Conservation (phyloP, 2,329 filamentous ascomycete genomes). For the Claviceps sorghi region DNA sequence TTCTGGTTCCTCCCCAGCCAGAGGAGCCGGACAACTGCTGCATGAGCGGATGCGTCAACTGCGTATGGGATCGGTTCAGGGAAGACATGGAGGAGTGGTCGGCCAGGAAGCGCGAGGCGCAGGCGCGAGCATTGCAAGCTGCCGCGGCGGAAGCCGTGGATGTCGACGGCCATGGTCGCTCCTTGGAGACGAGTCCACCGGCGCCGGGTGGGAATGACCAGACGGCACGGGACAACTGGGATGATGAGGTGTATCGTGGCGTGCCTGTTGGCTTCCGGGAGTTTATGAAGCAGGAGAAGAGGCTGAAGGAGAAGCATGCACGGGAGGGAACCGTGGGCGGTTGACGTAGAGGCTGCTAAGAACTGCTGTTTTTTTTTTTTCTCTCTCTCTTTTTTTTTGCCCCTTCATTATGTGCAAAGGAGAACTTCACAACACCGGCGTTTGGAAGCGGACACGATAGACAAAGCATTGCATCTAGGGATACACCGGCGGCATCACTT, state of each 20-base stretch:
- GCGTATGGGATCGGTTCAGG: constrained; percentile 83
- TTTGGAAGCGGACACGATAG: background rate
- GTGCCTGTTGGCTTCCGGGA: constrained; percentile 88
- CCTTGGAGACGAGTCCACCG: constrained; percentile 51
- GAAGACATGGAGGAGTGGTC: constrained; percentile 91
- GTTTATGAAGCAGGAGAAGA: constrained; percentile 97
- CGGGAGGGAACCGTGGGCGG: constrained; percentile 36
- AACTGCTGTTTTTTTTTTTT: background rate
- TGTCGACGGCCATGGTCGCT: constrained; percentile 55
- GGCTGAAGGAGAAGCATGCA: constrained; percentile 59
- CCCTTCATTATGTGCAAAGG: too few relatives aligned
- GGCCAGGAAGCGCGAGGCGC: constrained; percentile 47
- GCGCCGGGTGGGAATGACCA: constrained; percentile 19
- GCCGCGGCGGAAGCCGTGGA: constrained; percentile 46
- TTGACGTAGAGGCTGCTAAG: background rate
- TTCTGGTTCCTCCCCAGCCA: constrained; percentile 70
- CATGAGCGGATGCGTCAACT: constrained; percentile 97
- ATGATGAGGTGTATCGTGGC: constrained; percentile 58
- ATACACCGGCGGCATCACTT: background rate
- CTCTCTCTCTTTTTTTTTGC: background rate
- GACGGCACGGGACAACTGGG: constrained; percentile 38
- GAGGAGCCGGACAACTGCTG: constrained; percentile 95
- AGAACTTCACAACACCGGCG: background rate
- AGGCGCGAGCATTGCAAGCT: constrained; percentile 32
- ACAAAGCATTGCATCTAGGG: background rate